These are phyloP conservation scores for Spiromastix sp. DNA, from an alignment of 2,329 filamentous ascomycete genomes.

Conservation along the genomic window DNA sequence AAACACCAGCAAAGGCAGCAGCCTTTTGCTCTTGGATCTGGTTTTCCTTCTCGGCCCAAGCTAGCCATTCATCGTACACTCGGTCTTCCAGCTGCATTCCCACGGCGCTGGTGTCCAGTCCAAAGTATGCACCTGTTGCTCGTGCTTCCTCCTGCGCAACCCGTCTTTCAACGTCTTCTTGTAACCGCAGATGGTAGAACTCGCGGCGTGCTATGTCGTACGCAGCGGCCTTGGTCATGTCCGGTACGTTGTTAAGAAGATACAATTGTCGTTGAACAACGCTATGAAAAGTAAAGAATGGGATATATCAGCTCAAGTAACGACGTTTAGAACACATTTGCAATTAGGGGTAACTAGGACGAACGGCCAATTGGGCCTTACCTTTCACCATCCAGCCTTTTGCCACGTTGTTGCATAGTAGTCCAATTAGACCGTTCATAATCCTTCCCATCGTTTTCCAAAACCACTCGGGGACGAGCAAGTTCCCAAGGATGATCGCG, in stretches of 20 bases:
- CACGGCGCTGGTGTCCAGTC: conserved; percentile 62
- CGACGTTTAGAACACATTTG: no score
- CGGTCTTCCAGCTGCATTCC: conserved; percentile 74
- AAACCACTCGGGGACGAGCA: conserved; percentile 71
- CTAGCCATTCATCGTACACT: conserved; percentile 75
- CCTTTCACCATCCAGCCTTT: conserved; percentile 76
- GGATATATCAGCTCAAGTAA: neutral
- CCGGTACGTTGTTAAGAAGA: conserved; percentile 57
- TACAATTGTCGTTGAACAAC: conserved; percentile 87
- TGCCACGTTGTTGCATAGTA: conserved; percentile 60
- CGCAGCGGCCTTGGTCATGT: conserved; percentile 54
- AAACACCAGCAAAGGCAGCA: conserved; percentile 30
- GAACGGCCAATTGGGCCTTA: conserved; percentile 29
- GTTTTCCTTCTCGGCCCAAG: conserved; percentile 55
- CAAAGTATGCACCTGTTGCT: conserved; percentile 80
- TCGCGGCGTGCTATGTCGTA: conserved; percentile 84
- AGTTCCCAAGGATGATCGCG: conserved; percentile 95
- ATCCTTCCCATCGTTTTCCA: conserved; percentile 82
- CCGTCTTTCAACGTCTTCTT: conserved; percentile 70
- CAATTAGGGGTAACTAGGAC: neutral
- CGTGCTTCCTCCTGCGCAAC: conserved; percentile 81
- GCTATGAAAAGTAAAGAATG: conserved; percentile 37
- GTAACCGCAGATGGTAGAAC: conserved; percentile 76
- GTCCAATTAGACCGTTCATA: conserved; percentile 69
- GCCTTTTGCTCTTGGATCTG: conserved; percentile 37